Evolutionary conservation across 2,329 filamentous ascomycete species (phyloP), one percentile per base, ranked within the genome.

Genomic region (Arthrinium puccinioides): DNA sequence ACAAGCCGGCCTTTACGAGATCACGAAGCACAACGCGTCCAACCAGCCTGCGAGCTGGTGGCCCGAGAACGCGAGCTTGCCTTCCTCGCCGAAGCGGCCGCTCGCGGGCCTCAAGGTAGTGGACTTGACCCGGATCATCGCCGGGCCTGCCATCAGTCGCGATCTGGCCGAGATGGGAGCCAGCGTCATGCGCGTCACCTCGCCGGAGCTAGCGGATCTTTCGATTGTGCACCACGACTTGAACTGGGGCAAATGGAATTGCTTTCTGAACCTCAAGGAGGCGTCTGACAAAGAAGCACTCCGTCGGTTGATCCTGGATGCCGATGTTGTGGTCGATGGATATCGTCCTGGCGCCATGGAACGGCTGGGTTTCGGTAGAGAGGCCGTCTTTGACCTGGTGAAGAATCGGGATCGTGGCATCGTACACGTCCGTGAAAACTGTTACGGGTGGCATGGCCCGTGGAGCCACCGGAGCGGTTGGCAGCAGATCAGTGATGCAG

Each of bases 401-500:
- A 56, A 61, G 32, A 52, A 61, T 9, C 54, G 67, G 7, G 57
- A 54, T 2, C 50, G 60, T 14, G 68, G 67, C 1, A 56, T 72
- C 15, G 58, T 74, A n/a, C 62, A 70, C 27, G 62, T 67, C 4
- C 52, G 63, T 4, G 70, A 73, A 52, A 72, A 74, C 44, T 74
- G 69, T 48, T 76, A 72, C 42, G 71, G 72, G 1, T 72, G 63
- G 59, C 47, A 71, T 32, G 71, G 70, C 0, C 64, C 65, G 0
- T 70, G 66, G 63, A 50, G 53, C 8, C 52, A 62, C 21, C 53
- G 70, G 4, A 64, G 57, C 24, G 70, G 70, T 1, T 75, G 70
- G 70, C 71, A 75, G 52, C 69, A 72, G 47, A 72, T 74, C 36
- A 63, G 60, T 19, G 69, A 74, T 47, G 63, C 66, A 4, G 56